phyloP scores from a whole-genome alignment of 2,329 filamentous ascomycete species.

The Akanthomyces uredinophilus region DNA sequence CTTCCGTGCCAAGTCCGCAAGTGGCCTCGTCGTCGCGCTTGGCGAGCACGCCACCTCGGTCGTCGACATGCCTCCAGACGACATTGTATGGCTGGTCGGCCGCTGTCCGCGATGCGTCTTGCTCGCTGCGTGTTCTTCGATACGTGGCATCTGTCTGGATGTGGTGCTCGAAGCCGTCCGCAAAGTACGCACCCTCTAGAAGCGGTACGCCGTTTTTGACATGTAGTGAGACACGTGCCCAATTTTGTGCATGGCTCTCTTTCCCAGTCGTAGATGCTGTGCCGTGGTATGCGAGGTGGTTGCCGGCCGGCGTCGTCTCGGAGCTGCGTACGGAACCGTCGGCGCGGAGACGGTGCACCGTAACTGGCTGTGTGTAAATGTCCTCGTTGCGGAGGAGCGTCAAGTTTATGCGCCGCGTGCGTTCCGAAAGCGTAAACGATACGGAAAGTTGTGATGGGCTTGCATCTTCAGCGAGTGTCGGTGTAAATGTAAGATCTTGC shows the following conservation, averaged over 20 bases:
- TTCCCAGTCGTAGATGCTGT: not conserved
- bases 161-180: constrained; percentile 17
- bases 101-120: not conserved
- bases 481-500: constrained; percentile 2
- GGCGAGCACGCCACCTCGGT: not conserved
- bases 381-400: constrained; percentile 15
- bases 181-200: constrained; percentile 16
- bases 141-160: constrained; percentile 16
- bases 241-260: not conserved
- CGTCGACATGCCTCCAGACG: constrained; percentile 13
- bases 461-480: not conserved
- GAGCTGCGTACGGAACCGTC: constrained; percentile 13
- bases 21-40: constrained; percentile 4
- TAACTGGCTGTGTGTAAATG: constrained; percentile 13
- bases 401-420: not conserved
- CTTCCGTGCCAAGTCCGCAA: not conserved
- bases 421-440: not conserved
- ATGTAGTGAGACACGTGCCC: constrained; percentile 16
- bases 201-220: constrained; percentile 8
- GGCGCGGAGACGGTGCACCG: constrained; percentile 7
- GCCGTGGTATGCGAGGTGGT: constrained; percentile 16
- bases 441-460: constrained; percentile 2
- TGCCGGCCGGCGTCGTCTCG: constrained; percentile 10
- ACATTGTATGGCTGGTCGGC: constrained; percentile 9
- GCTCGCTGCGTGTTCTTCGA: not conserved